A percentile compares a stretch with the other conserved stretches of the same genome.
These are phyloP conservation scores for Hygrocybe punicea DNA, from an alignment of 768 basidiomycete genomes.

Conservation along the genomic window DNA sequence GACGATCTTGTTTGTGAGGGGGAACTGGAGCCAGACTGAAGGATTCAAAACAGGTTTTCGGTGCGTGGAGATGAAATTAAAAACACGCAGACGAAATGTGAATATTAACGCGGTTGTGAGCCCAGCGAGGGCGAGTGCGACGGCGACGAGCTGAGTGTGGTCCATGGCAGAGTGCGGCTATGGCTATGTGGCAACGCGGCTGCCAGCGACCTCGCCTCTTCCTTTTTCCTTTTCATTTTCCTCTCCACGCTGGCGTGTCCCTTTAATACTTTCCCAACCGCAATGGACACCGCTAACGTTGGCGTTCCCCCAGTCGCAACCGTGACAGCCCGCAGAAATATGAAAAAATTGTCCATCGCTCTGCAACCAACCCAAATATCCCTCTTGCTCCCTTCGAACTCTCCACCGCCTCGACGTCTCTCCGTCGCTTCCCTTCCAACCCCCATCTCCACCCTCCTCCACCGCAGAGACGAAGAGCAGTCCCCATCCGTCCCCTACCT, in stretches of 20 bases:
- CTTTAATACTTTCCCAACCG: background rate
- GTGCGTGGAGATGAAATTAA: conserved; percentile 31
- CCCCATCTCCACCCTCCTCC: conserved; percentile 48
- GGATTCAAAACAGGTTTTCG: conserved; percentile 72
- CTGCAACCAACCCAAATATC: conserved; percentile 63
- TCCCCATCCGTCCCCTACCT: conserved; percentile 66
- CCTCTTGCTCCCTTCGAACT: conserved; percentile 46
- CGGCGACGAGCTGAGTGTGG: conserved; percentile 19
- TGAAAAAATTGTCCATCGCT: conserved; percentile 73
- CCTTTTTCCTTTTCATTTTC: conserved; percentile 22
- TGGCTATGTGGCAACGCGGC: no score
- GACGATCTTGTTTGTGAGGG: conserved; percentile 73
- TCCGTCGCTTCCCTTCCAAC: conserved; percentile 70
- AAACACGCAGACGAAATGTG: background rate
- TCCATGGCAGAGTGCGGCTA: no score
- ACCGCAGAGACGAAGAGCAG: conserved; percentile 64
- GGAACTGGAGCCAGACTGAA: conserved; percentile 75
- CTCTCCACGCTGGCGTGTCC: conserved; percentile 27
- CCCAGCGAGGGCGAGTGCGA: conserved; percentile 1
- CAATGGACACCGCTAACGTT: no score
- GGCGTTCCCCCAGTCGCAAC: conserved; percentile 30
- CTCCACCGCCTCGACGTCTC: conserved; percentile 53
- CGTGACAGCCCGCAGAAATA: conserved; percentile 53
- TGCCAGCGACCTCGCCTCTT: conserved; percentile 13
- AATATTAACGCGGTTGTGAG: conserved; percentile 1